Evolutionary conservation across 176 grass and related monocot species (phyloP).

Genomic region (Avena eriantha): DNA sequence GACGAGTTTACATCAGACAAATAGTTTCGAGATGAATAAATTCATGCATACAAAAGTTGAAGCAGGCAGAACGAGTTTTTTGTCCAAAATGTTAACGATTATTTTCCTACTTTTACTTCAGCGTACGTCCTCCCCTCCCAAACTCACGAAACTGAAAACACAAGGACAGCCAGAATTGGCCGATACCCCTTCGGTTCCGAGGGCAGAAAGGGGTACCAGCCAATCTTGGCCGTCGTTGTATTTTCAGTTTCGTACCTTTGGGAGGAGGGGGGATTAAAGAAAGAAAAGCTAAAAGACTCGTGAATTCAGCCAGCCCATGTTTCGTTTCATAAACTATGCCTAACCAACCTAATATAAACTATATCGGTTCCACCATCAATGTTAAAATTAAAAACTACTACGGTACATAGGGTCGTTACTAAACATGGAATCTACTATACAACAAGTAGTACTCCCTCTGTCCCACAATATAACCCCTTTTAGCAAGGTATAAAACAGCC

Average conservation of each 20-base stretch:
- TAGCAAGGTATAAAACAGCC: no score
- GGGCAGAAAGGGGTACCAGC: no score
- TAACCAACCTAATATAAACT: not conserved
- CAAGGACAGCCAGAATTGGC: no score
- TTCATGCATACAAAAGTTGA: slow-evolving; percentile 16
- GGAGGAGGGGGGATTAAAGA: not conserved
- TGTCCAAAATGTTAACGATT: not conserved
- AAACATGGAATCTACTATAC: not conserved
- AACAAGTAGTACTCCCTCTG: not conserved
- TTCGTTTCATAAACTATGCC: not conserved
- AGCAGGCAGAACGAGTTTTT: not conserved
- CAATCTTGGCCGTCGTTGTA: no score
- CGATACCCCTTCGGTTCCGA: no score
- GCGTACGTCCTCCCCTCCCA: no score
- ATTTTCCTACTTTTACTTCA: not conserved
- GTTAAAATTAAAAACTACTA: not conserved
- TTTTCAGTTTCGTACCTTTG: no score
- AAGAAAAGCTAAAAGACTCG: not conserved
- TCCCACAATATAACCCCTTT: no score
- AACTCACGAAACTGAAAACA: no score
- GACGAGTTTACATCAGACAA: not conserved
- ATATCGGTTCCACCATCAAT: slow-evolving; percentile 1
- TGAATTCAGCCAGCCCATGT: not conserved
- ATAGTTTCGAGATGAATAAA: not conserved
- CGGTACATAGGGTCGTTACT: not conserved